Conservation (phyloP, 768 basidiomycete species). For the Trichaptum fuscoviolaceum region DNA sequence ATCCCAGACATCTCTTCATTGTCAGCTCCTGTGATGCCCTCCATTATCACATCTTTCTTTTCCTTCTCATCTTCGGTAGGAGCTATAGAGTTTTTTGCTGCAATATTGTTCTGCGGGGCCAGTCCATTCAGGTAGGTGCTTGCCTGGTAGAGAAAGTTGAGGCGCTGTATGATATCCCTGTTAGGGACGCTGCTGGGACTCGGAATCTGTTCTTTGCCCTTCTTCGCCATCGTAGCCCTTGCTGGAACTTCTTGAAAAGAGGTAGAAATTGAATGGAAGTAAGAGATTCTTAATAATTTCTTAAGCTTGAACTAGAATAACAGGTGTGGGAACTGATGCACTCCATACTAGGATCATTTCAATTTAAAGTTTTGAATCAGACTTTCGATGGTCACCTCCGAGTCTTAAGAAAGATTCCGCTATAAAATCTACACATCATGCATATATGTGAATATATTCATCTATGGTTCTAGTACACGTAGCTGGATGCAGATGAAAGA, state of each 20-base stretch:
- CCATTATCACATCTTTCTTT: background rate
- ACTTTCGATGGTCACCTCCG: too few species aligned
- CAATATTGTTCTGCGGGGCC: constrained; percentile 15
- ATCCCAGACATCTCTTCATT: constrained; percentile 8
- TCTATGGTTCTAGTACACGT: too few species aligned
- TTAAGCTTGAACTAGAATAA: too few species aligned
- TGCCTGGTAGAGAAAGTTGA: constrained; percentile 85
- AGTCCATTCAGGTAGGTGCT: constrained; percentile 51
- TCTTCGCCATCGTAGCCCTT: constrained; percentile 52
- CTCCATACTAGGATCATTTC: too few species aligned
- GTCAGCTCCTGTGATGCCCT: background rate
- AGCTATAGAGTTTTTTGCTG: constrained; percentile 3
- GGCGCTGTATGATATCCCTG: constrained; percentile 72
- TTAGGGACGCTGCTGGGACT: constrained; percentile 56
- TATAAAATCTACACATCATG: too few species aligned
- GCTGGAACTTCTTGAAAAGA: background rate
- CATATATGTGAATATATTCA: too few species aligned
- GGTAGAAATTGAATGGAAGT: too few species aligned
- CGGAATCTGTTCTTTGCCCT: constrained; percentile 47
- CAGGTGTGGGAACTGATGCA: too few species aligned
- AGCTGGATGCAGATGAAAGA: background rate
- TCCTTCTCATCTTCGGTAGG: constrained; percentile 3
- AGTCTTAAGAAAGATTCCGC: too few species aligned
- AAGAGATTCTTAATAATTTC: too few species aligned
- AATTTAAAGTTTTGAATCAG: too few species aligned